Conservation (phyloP, 129 eudicot species). For the carrot (Daucus carota) region DH1_v3.0 NC_030382.2:55577001-55577500, state of each 20-base stretch:
- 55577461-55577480: neutral
- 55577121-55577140: conserved; percentile 82
- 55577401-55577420: no score
- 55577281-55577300: no score
- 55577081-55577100: neutral
- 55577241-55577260: neutral
- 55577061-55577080: neutral
- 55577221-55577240: neutral
- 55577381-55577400: no score
- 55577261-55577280: no score
- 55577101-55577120: conserved; percentile 30
- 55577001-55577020: conserved; percentile 82
- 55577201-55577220: conserved; percentile 8
- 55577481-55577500: conserved; percentile 65
- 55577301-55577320: no score
- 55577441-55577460: no score
- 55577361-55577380: no score
- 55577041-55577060: neutral
- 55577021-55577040: conserved; percentile 60
- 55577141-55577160: conserved; percentile 79
- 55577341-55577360: no score
- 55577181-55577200: conserved; percentile 87
- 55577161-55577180: conserved; percentile 86
- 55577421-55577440: no score
- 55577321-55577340: no score